A percentile compares a stretch with the other conserved stretches of the same genome.
Conservation (phyloP, 2,329 filamentous ascomycete genomes). For the Zasmidium angulare region DNA sequence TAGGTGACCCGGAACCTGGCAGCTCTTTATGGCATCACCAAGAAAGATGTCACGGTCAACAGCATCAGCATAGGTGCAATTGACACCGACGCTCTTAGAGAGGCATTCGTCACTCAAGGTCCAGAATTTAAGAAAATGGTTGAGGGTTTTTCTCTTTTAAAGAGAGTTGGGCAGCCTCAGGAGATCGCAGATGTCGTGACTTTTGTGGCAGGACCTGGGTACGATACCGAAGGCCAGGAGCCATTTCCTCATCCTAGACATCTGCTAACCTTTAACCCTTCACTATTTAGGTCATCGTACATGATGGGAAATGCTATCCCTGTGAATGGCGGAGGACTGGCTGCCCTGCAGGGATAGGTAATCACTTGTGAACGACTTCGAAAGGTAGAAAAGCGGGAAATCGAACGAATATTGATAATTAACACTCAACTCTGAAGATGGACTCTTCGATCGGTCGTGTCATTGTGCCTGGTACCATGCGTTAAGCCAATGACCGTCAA, state of each 20-base stretch:
- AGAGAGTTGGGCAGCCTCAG: slow-evolving; percentile 12
- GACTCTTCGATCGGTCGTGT: too few relatives aligned
- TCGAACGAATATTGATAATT: too few relatives aligned
- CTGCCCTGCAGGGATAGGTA: slow-evolving; percentile 12
- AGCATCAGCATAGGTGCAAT: slow-evolving; percentile 13
- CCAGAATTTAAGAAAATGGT: slow-evolving; percentile 3
- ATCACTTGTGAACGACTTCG: too few relatives aligned
- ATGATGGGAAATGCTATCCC: slow-evolving; percentile 13
- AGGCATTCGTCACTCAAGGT: not conserved
- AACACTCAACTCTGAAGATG: too few relatives aligned
- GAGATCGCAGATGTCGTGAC: slow-evolving; percentile 18
- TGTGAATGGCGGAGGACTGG: slow-evolving; percentile 11
- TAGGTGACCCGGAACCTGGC: slow-evolving; percentile 10
- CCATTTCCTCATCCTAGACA: too few relatives aligned
- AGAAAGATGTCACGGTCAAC: slow-evolving; percentile 15
- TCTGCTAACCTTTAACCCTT: too few relatives aligned
- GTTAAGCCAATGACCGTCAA: too few relatives aligned
- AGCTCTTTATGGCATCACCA: slow-evolving; percentile 2
- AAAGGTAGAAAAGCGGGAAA: too few relatives aligned
- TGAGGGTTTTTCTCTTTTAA: slow-evolving; percentile 7
- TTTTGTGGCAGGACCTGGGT: slow-evolving; percentile 12
- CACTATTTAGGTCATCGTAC: not conserved
- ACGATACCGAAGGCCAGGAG: too few relatives aligned
- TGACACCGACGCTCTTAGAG: slow-evolving; percentile 9
- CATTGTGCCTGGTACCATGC: too few relatives aligned